Evolutionary conservation across 176 grass and related monocot genomes (phyloP).

Genomic region (Oryza rufipogon): DNA sequence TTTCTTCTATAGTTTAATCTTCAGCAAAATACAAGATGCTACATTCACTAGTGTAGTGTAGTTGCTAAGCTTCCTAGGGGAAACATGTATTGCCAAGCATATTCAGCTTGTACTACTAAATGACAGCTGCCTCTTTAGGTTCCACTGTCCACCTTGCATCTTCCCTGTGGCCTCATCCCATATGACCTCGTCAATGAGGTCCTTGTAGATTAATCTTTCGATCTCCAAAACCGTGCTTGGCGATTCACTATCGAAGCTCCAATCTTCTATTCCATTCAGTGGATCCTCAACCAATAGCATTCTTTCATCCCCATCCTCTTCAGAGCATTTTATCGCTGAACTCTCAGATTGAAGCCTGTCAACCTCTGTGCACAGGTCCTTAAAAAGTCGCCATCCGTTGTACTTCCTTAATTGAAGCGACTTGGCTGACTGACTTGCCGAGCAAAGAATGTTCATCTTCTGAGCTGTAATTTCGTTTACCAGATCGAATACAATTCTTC

Average conservation of each 20-base stretch:
- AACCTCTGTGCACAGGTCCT: conserved; percentile 75
- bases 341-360: conserved; percentile 51
- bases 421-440: conserved; percentile 17
- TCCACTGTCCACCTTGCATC: conserved; percentile 46
- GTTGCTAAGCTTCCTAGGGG: conserved; percentile 41
- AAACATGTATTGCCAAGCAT: conserved; percentile 33
- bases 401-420: conserved; percentile 51
- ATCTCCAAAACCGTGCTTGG: conserved; percentile 66
- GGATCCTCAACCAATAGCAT: conserved; percentile 41
- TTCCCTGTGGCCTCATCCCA: conserved; percentile 31
- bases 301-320: conserved; percentile 51
- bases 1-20: conserved; percentile 54
- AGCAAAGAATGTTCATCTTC: conserved; percentile 48
- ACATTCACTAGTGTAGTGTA: conserved; percentile 41
- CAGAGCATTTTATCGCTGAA: conserved; percentile 22
- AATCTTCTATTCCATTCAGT: conserved; percentile 59
- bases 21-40: conserved; percentile 35
- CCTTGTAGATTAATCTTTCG: conserved; percentile 75
- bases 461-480: conserved; percentile 76
- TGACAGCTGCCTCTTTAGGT: conserved; percentile 56
- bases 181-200: conserved; percentile 72
- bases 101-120: conserved; percentile 54
- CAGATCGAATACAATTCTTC: conserved; percentile 77
- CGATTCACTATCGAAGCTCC: conserved; percentile 47
- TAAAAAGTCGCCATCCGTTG: conserved; percentile 62